A percentile compares a stretch with the other conserved stretches of the same genome.
These are phyloP conservation scores for Podila clonocystis DNA, from an alignment of 192 early-diverging fungal species.

Conservation along the genomic window DNA sequence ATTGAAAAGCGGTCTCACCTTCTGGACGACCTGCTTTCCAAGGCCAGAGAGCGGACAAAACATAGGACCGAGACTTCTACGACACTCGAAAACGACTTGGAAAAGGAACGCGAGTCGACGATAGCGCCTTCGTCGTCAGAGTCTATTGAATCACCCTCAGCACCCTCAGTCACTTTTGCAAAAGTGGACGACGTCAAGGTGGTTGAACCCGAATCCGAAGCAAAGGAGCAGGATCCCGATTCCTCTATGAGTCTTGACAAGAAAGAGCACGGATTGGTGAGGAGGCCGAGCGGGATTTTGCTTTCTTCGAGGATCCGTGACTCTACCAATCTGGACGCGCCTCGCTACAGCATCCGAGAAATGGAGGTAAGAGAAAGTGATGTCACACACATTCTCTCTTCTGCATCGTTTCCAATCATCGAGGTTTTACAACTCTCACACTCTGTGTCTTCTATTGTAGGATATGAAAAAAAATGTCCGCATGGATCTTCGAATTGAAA, in stretches of 20 bases:
- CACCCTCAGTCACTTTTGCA: slow-evolving; percentile 25
- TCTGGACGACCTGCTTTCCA: slow-evolving; percentile 20
- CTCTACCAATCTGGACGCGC: slow-evolving; percentile 48
- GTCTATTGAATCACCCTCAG: neutral
- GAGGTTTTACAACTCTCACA: too few relatives aligned
- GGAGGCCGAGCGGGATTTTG: slow-evolving; percentile 39
- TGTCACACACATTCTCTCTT: neutral
- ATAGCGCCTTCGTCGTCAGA: neutral
- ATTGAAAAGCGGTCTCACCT: slow-evolving; percentile 34
- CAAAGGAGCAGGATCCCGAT: neutral
- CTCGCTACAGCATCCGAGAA: slow-evolving; percentile 46
- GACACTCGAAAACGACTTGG: neutral
- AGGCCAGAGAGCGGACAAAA: slow-evolving; percentile 30
- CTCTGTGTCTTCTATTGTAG: slow-evolving; percentile 3
- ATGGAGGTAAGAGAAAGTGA: slow-evolving; percentile 30
- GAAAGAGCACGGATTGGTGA: slow-evolving; percentile 15
- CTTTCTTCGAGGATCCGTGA: slow-evolving; percentile 46
- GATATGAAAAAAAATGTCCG: slow-evolving; percentile 52
- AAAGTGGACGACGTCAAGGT: slow-evolving; percentile 15
- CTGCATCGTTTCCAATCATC: neutral
- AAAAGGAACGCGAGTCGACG: slow-evolving; percentile 11
- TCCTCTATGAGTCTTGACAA: neutral
- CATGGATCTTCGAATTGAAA: slow-evolving; percentile 50
- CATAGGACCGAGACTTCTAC: slow-evolving; percentile 5
- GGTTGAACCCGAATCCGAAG: neutral